phyloP scores from a whole-genome alignment of 306 rosid genomes.

The Vicia sativa region DNA sequence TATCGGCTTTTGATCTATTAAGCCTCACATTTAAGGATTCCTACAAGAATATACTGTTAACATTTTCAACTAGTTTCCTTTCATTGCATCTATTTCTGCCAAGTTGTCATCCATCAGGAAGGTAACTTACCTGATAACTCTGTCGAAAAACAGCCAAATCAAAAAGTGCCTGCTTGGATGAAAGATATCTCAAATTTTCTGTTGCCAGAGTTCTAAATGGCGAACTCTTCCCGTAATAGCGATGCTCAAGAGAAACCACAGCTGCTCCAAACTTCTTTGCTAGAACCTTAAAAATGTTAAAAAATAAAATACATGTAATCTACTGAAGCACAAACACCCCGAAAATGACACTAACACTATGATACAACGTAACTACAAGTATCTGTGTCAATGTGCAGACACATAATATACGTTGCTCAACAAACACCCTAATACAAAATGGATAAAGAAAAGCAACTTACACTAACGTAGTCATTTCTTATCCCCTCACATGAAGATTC shows the following conservation, averaged over 20 bases:
- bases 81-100: constrained; percentile 8
- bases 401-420: background rate
- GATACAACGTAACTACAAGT: no score
- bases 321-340: no score
- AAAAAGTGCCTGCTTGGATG: constrained; percentile 93
- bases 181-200: constrained; percentile 79
- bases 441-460: constrained; percentile 43
- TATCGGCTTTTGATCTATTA: constrained; percentile 55
- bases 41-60: constrained; percentile 39
- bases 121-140: constrained; percentile 70
- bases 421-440: constrained; percentile 15
- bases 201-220: constrained; percentile 72
- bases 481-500: constrained; percentile 70
- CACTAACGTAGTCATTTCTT: constrained; percentile 68
- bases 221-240: constrained; percentile 91
- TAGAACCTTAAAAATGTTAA: constrained; percentile 56
- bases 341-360: no score
- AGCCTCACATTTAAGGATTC: constrained; percentile 65
- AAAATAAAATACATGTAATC: constrained; percentile 15
- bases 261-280: constrained; percentile 98
- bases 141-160: constrained; percentile 89
- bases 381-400: no score
- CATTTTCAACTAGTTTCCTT: constrained; percentile 13
- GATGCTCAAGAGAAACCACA: constrained; percentile 91
- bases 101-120: background rate